Evolutionary conservation across 2,329 filamentous ascomycete genomes (phyloP).

Genomic region (Penicillium glabrum): DNA sequence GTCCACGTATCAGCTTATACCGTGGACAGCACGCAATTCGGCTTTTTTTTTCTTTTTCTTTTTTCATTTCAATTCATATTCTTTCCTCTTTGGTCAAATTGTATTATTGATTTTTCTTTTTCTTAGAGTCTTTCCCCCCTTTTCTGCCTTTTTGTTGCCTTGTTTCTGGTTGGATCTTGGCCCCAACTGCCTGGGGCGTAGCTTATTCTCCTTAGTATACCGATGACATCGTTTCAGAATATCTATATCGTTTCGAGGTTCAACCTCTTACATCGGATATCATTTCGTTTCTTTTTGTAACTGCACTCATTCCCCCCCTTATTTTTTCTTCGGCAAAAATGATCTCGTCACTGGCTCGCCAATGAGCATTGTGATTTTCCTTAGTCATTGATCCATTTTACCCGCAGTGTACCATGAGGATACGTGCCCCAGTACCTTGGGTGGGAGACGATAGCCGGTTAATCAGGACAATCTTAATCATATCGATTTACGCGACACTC

Average conservation of each 20-base stretch:
- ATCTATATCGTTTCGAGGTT: background rate
- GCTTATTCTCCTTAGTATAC: slow-evolving; percentile 15
- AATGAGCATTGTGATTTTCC: slow-evolving; percentile 1
- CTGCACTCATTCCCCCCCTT: background rate
- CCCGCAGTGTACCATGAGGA: background rate
- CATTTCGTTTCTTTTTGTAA: background rate
- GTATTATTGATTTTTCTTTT: background rate
- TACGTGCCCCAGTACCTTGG: slow-evolving; percentile 14
- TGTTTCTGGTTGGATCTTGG: slow-evolving; percentile 13
- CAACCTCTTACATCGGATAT: background rate
- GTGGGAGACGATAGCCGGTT: slow-evolving; percentile 5
- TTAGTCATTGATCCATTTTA: slow-evolving; percentile 8
- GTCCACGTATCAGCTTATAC: slow-evolving; percentile 23
- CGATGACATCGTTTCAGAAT: slow-evolving; percentile 12
- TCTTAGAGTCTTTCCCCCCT: background rate
- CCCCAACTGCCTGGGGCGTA: slow-evolving; percentile 9
- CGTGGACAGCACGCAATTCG: slow-evolving; percentile 12
- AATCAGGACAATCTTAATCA: slow-evolving; percentile 18
- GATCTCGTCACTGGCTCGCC: background rate
- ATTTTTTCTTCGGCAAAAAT: background rate
- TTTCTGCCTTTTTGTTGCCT: background rate
- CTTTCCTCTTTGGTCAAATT: background rate
- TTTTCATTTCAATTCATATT: background rate
- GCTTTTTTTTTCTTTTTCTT: background rate
- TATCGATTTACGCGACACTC: background rate